A percentile compares a stretch with the other conserved stretches of the same genome.
phyloP scores from a whole-genome alignment of 176 grass and related monocot species.

The Hordeum vulgare region DNA sequence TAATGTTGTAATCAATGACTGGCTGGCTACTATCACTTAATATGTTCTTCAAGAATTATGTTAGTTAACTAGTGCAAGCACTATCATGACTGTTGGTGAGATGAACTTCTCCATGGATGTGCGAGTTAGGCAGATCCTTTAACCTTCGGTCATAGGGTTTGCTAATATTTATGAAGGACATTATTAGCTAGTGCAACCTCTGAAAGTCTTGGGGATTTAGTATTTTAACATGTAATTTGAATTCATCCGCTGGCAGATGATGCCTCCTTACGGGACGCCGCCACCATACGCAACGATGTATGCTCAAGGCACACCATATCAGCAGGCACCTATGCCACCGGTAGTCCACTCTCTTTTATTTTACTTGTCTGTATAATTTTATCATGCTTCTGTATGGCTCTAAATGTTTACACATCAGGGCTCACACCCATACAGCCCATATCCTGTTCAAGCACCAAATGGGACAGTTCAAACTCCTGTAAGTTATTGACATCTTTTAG shows the following conservation, averaged over 20 bases:
- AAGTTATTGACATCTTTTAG: slow-evolving; percentile 30
- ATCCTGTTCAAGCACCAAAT: slow-evolving; percentile 48
- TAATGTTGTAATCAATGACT: not conserved
- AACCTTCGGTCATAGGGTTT: slow-evolving; percentile 1
- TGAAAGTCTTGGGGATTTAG: slow-evolving; percentile 16
- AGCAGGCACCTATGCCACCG: slow-evolving; percentile 38
- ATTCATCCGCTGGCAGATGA: slow-evolving; percentile 41
- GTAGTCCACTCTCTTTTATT: slow-evolving; percentile 26
- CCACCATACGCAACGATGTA: slow-evolving; percentile 54
- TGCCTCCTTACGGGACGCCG: slow-evolving; percentile 49
- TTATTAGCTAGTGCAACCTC: not conserved
- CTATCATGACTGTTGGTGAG: not conserved
- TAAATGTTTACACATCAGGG: slow-evolving; percentile 31
- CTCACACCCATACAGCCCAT: slow-evolving; percentile 50
- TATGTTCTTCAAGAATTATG: not conserved
- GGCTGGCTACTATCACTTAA: not conserved
- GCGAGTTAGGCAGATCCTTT: slow-evolving; percentile 2
- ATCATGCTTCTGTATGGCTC: not conserved
- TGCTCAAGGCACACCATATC: slow-evolving; percentile 54
- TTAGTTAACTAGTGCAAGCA: slow-evolving; percentile 3
- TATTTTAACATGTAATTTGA: slow-evolving; percentile 22
- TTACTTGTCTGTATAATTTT: slow-evolving; percentile 9
- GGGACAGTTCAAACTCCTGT: slow-evolving; percentile 50
- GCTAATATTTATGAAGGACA: slow-evolving; percentile 2
- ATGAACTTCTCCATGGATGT: not conserved